Base-by-base conservation (phyloP, 805 yeast species). In the Yarrowia hollandica region DNA sequence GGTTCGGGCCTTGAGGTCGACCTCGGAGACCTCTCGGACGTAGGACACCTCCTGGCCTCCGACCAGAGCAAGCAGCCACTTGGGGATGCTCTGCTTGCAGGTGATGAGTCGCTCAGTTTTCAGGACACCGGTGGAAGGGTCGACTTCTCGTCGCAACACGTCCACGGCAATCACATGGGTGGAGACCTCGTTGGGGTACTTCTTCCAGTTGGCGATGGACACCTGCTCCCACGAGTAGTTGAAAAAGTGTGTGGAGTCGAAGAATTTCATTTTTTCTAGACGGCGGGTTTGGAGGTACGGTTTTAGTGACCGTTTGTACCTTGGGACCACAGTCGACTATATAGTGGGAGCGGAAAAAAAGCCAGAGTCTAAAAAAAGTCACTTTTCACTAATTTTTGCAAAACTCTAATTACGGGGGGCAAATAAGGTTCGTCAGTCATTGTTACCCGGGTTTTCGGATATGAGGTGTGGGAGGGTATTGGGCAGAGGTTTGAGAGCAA, bases 111-210 rank as follows among this genome's bases (percentile, higher is more conserved):
- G 77, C 72, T 94, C 98, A 0, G 96, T 86, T 16, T 85, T 78
- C 38, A 92, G 75, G 3, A 81, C 75, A 5, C 79, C 79, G 0
- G 80, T 78, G 7, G 70, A 73, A 1, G 77, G 73, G 64, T 82
- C 80, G 18, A 90, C 68, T 65, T 85, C 90, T 63, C 98, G 78
- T 61, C 86, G 77, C 28, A 92, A 72, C 0, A 90, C 89, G 70
- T 92, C 99, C 16, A 94, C 98, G 1, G 94, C 94, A 25, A 89
- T 85, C 9, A 92, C 99, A 72, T 92, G 99, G 0, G 96, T 81
- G 7, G 96, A 84, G 61, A 85, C 78, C 66, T 90, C 96, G 70
- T 94, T 92, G n/a, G 99, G 99, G 73, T 92, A 92, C 66, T 92
- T 92, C 64, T 82, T 83, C 99, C 99, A 92, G 72, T 91, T 90